Evolutionary conservation across 805 yeast genomes (phyloP), one percentile per base, ranked within the genome.

Genomic region (Candida argentea): DNA sequence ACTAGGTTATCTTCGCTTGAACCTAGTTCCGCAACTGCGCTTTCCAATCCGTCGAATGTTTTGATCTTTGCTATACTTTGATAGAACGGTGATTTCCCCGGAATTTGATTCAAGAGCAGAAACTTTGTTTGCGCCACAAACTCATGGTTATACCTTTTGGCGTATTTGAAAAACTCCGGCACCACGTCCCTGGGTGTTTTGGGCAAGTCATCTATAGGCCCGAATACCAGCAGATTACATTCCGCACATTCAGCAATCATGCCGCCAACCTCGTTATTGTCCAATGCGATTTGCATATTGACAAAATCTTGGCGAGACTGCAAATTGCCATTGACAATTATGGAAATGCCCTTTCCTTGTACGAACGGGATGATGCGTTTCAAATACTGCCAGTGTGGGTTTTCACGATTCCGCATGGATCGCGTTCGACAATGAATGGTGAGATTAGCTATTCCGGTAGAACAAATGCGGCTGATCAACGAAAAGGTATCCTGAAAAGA

Each of bases 171-270:
- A 37, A 72, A 83, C 35, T 83, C 79, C 25, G 59, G 61, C 7
- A 73, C 64, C 7, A 70, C 55, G 15, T 58, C 46, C 15, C 54
- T 61, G 82, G 89, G 82, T 0, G 69, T 57, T 26, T 65, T 47
- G 4, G 69, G 66, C 20, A 10, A 10, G 1, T 43, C 37, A 5
- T 48, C 39, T 20, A 37, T 25, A 2, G 17, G 44, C 17, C 51
- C 50, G 49, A 91, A 91, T 21, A 83, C 76, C 1, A 94, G 66
- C 5, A 94, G 91, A 46, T 91, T 87, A 5, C 67, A 46, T 53
- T 91, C 97, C 0, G 96, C 97, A 17, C 75, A 73, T 18, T 84
- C 79, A 1, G 96, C 98, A 43, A 87, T 75, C 98, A 91, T 89
- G 5, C 84, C 87, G 4, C 97, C 94, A n/a, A 79, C 38, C 6